Evolutionary conservation across 2,329 filamentous ascomycete species (phyloP).

Genomic region (Gremmenia infestans): DNA sequence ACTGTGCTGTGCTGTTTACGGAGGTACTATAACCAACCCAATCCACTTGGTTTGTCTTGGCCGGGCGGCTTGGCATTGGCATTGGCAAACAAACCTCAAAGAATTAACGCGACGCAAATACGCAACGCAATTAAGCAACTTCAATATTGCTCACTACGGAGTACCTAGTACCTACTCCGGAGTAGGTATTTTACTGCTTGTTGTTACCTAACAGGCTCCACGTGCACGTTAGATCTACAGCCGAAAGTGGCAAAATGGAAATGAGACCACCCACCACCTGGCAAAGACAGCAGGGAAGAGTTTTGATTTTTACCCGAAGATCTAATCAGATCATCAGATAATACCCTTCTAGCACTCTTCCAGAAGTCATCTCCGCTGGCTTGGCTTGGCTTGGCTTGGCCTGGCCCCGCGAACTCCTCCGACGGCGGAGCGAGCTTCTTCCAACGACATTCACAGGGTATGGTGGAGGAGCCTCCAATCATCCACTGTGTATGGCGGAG

Average conservation of each 20-base stretch:
- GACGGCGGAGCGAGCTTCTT: background rate
- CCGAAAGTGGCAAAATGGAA: background rate
- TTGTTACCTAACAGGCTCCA: background rate
- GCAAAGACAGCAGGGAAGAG: slow-evolving; percentile 17
- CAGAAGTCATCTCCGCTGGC: slow-evolving; percentile 2
- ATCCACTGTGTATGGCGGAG: too few species aligned
- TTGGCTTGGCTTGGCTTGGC: slow-evolving; percentile 35
- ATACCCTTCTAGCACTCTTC: background rate
- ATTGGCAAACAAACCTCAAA: background rate
- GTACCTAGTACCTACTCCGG: background rate
- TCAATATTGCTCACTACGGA: background rate
- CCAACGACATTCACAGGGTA: background rate
- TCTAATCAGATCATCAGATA: slow-evolving; percentile 56
- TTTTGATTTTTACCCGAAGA: slow-evolving; percentile 14
- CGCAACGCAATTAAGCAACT: too few species aligned
- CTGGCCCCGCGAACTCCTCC: slow-evolving; percentile 1
- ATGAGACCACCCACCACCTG: too few species aligned
- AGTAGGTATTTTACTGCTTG: too few species aligned
- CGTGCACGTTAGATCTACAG: background rate
- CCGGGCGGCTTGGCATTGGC: too few species aligned
- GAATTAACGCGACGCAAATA: too few species aligned
- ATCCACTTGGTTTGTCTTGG: background rate
- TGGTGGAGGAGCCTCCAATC: too few species aligned
- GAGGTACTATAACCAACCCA: background rate
- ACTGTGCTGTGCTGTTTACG: too few species aligned